Percentiles rank a stretch among this genome's conserved stretches.
Conservation (phyloP, 352 stramenopile genomes). For the Peronospora belbahrii region DNA sequence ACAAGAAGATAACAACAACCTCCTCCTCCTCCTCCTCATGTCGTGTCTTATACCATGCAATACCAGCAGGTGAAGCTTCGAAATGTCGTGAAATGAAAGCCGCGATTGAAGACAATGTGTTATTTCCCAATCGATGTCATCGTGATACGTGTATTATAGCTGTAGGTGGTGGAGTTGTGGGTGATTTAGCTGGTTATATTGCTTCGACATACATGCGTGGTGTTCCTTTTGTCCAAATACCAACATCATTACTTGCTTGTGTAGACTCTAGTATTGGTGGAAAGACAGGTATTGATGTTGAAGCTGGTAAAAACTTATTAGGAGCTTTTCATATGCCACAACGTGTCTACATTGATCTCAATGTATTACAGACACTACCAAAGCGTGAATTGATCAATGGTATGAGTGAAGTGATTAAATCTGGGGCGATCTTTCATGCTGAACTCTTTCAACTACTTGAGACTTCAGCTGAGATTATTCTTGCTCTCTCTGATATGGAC, state of each 20-base stretch:
- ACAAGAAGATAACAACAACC: too few relatives aligned
- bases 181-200: conserved; percentile 97
- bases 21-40: conserved; percentile 6
- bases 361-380: conserved; percentile 89
- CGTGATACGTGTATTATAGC: conserved; percentile 78
- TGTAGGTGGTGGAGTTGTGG: conserved; percentile 95
- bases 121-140: conserved; percentile 77
- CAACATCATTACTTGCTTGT: conserved; percentile 97
- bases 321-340: conserved; percentile 97
- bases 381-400: conserved; percentile 93
- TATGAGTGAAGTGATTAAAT: conserved; percentile 97
- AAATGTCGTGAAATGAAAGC: conserved; percentile 78
- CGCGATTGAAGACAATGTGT: conserved; percentile 70
- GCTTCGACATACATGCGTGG: conserved; percentile 95
- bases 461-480: conserved; percentile 77
- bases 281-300: conserved; percentile 97
- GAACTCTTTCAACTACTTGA: conserved; percentile 93
- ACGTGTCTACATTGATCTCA: conserved; percentile 94
- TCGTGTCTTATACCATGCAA: conserved; percentile 54
- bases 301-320: conserved; percentile 96
- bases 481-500: conserved; percentile 52
- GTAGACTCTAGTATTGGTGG: conserved; percentile 97
- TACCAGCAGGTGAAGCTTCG: conserved; percentile 62
- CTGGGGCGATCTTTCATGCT: conserved; percentile 92
- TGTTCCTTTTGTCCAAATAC: conserved; percentile 86